Base-by-base conservation (phyloP, 805 yeast genomes). In the Ogataea sp. region DNA sequence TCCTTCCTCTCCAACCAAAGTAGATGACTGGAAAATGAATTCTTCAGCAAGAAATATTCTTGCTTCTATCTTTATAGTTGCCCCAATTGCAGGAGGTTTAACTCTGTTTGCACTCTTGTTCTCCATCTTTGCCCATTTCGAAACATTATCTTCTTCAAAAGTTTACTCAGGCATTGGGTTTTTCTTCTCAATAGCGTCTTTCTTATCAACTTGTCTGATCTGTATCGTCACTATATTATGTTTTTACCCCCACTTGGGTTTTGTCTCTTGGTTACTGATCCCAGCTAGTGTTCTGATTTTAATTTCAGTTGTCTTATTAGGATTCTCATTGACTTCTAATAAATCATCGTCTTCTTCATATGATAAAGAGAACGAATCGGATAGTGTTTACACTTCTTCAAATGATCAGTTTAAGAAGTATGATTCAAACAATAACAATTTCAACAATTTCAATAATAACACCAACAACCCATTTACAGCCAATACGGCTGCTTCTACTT, bases 231-330 rank as follows among this genome's bases (percentile, higher is more conserved):
- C 66, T 0, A 67, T 82, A 29, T 50, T 84, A 37, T 61, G 76
- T 14, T 83, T 80, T 55, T 71, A 67, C 48, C 93, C 93, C 8
- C 64, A 78, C 44, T 67, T 80, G 15, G 59, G 68, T 6, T 83
- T 89, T 89, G 68, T 78, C n/a, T 68, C 80, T 8, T 83, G 90
- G 89, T 54, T 80, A 26, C 64, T 80, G 50, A 69, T 83, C 23
- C 87, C 82, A 1, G 71, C 85, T 4, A 81, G 84, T 11, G 80
- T 68, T 0, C 58, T 78, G 39, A 68, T 70, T 40, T 60, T 83
- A 42, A 39, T 77, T 2, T 59, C 78, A 2, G 43, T 80, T 2
- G 73, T 83, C 6, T 55, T 76, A 32, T 61, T 73, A 24, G 65
- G 73, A 37, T 46, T 74, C 21, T 67, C 72, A 18, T 26, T 41